phyloP scores from a whole-genome alignment of 768 basidiomycete species.

The Clitopilus passeckerianus region DNA sequence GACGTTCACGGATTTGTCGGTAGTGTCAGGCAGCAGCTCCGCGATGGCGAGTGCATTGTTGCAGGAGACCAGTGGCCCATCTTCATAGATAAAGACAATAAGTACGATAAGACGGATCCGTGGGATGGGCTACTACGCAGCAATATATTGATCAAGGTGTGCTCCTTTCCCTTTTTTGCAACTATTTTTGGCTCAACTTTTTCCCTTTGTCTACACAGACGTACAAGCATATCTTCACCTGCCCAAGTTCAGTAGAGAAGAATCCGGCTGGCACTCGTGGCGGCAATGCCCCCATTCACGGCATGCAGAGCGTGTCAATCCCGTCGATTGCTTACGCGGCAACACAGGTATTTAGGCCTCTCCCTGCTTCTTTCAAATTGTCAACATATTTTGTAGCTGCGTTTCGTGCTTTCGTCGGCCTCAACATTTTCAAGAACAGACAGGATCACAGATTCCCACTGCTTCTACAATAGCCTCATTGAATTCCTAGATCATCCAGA shows the following conservation, averaged over 20 bases:
- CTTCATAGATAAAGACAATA: constrained; percentile 13
- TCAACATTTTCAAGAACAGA: constrained; percentile 10
- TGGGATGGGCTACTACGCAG: constrained; percentile 20
- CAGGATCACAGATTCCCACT: constrained; percentile 8
- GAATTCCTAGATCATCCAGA: constrained; percentile 10
- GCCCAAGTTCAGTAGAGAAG: constrained; percentile 22
- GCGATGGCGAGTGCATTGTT: constrained; percentile 10
- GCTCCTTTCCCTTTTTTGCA: background rate
- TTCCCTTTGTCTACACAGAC: no score
- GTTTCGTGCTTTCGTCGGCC: constrained; percentile 8
- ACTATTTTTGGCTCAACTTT: no score
- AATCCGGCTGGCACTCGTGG: constrained; percentile 1
- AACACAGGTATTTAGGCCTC: background rate
- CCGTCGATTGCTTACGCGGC: background rate
- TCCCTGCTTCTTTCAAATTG: background rate
- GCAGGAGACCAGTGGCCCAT: constrained; percentile 19
- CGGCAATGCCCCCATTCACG: background rate
- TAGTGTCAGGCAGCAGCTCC: constrained; percentile 6
- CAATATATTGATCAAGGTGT: constrained; percentile 13
- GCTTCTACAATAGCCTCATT: constrained; percentile 9
- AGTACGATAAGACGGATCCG: constrained; percentile 17
- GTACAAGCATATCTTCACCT: constrained; percentile 23
- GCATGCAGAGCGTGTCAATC: background rate
- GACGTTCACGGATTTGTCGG: no score
- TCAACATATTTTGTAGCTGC: no score